Conservation (phyloP, 1,284 basidiomycete species). For the Puccinia hordei region DNA sequence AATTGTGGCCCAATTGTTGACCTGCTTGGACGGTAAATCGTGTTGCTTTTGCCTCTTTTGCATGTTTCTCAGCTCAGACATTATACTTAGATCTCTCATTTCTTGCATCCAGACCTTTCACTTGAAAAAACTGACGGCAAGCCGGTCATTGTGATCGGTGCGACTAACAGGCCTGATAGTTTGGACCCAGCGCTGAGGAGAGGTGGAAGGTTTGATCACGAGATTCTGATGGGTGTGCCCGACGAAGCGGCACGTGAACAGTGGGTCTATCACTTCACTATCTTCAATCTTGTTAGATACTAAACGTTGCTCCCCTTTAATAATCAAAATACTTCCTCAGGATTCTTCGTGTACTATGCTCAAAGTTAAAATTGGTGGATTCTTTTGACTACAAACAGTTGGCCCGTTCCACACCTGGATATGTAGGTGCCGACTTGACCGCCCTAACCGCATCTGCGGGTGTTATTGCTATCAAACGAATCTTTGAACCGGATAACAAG, state of each 20-base stretch:
- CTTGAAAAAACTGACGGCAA: conserved; percentile 88
- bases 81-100: conserved; percentile 17
- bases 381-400: conserved; percentile 79
- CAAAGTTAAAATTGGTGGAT: conserved; percentile 74
- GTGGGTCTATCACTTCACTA: conserved; percentile 63
- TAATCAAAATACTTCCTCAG: conserved; percentile 60
- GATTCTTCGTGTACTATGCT: conserved; percentile 76
- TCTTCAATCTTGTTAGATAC: conserved; percentile 15
- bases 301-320: neutral
- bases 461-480: conserved; percentile 92
- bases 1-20: conserved; percentile 94
- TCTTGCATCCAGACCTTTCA: conserved; percentile 67
- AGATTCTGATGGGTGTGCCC: conserved; percentile 95
- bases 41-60: neutral
- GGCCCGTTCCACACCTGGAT: conserved; percentile 92
- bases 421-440: conserved; percentile 91
- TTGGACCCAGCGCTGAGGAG: conserved; percentile 87
- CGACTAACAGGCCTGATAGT: conserved; percentile 92
- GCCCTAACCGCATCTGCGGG: conserved; percentile 90
- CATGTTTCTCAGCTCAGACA: neutral
- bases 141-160: conserved; percentile 91
- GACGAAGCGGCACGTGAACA: conserved; percentile 85
- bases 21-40: conserved; percentile 87
- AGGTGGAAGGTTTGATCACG: conserved; percentile 93
- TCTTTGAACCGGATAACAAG: conserved; percentile 67